These are phyloP conservation scores for Solanum chiquidenum DNA, from an alignment of 257 asterid genomes.

Conservation along the genomic window DNA sequence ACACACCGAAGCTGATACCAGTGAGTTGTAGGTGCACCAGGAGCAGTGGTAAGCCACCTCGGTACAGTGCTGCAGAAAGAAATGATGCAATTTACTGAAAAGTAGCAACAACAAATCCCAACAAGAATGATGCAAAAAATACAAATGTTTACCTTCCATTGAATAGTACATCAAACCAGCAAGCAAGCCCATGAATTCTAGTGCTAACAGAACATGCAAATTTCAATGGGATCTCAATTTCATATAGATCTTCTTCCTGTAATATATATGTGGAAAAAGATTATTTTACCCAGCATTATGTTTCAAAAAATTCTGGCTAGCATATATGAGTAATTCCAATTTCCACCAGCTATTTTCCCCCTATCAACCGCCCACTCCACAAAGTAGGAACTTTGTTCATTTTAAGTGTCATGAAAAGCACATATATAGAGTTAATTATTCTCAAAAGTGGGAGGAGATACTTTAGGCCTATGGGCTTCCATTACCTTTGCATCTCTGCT, in stretches of 20 bases:
- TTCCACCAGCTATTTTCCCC: background rate
- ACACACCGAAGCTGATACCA: conserved; percentile 99
- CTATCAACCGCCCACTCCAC: background rate
- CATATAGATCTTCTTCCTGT: conserved; percentile 95
- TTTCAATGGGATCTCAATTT: conserved; percentile 73
- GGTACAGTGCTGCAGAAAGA: conserved; percentile 56
- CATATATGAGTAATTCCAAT: background rate
- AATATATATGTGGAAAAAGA: background rate
- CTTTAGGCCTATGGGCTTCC: background rate
- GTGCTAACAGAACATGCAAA: conserved; percentile 66
- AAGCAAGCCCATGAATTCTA: conserved; percentile 91
- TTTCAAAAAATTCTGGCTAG: background rate
- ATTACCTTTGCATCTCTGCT: background rate
- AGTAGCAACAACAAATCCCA: background rate
- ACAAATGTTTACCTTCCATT: conserved; percentile 64
- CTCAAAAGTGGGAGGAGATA: background rate
- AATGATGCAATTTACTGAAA: background rate
- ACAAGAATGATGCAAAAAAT: background rate
- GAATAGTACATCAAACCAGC: conserved; percentile 96
- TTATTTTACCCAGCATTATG: background rate
- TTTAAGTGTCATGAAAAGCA: background rate
- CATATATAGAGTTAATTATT: background rate
- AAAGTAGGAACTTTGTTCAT: background rate
- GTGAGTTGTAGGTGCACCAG: conserved; percentile 96
- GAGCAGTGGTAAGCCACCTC: conserved; percentile 96